Base-by-base conservation (phyloP, 108 stramenopile species). In the Cyclotella baltica region DNA sequence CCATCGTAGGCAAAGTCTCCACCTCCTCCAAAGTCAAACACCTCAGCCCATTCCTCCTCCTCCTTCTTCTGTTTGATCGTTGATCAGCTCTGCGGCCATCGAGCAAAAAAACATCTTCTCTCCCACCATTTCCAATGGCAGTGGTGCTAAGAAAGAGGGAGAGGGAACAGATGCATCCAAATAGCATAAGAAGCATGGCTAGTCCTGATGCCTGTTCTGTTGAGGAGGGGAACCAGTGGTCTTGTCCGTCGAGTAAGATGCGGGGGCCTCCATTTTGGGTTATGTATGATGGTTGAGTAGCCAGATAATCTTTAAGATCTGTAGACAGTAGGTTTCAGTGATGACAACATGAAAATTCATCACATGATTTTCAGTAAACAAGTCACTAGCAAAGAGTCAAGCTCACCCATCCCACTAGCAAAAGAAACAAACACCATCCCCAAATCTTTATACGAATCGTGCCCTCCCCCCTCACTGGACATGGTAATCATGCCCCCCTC, bases 1-100 rank as follows among this genome's bases (percentile, higher is more conserved):
- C 75, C 47, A 46, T 70, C 11, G 81, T 83, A 10, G 81, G 81
- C 10, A 83, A 53, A 0, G 75, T 76, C 57, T 76, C 81, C 40
- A 83, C 81, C 74, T 83, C 81, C 28, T 83, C 75, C 81, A 75
- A 65, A 25, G 81, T 83, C 23, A 83, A 46, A n/a, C 69, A 57
- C 20, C 81, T 52, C 33, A 83, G 25, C 28, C 70, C 70, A 75
- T 83, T 83, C 37, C 47, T 64, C 53, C 55, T 68, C 40, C 63
- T 61, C 25, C 63, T 55, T 27, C 47, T 53, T 33, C 66, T 50
- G 30, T 10, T 25, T 53, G 27, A 13, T 35, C 70, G 29, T 46
- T 46, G 22, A 16, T 27, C 46, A 52, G 33, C 38, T 20, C 15
- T 38, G 28, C 35, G 47, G 18, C 50, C 70, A 33, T 36, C 29